Evolutionary conservation across 108 stramenopile genomes (phyloP).

Genomic region (Fistulifera pelliculosa): DNA sequence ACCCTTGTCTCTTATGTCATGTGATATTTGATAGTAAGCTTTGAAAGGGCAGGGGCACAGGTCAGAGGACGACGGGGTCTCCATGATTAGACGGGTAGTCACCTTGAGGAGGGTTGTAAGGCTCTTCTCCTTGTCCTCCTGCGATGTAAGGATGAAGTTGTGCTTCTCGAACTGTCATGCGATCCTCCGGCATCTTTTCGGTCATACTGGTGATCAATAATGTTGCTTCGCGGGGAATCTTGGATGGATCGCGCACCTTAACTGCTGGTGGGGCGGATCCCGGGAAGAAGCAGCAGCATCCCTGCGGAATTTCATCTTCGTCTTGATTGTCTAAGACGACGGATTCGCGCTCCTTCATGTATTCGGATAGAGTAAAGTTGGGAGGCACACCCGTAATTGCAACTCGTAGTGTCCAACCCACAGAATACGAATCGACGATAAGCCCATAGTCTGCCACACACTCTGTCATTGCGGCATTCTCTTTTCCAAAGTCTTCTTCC

Average conservation of each 20-base stretch:
- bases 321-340: constrained; percentile 17
- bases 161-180: constrained; percentile 68
- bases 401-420: constrained; percentile 71
- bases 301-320: constrained; percentile 14
- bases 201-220: constrained; percentile 48
- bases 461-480: constrained; percentile 47
- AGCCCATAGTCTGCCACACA: constrained; percentile 81
- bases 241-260: constrained; percentile 37
- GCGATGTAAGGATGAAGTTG: constrained; percentile 65
- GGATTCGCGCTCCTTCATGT: constrained; percentile 21
- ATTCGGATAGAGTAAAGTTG: constrained; percentile 52
- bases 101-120: constrained; percentile 43
- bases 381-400: constrained; percentile 78
- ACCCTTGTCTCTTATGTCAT: constrained; percentile 7
- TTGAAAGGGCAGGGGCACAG: constrained; percentile 39
- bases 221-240: constrained; percentile 48
- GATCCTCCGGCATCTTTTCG: constrained; percentile 41
- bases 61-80: constrained; percentile 54
- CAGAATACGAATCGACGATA: constrained; percentile 79
- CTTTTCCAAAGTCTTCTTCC: constrained; percentile 29
- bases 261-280: constrained; percentile 10
- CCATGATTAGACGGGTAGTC: constrained; percentile 44
- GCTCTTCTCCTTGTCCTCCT: constrained; percentile 36
- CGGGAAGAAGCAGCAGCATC: constrained; percentile 27
- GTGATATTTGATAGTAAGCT: constrained; percentile 27